phyloP scores from a whole-genome alignment of 345 rosid species.

The Nasturtium officinale region DNA sequence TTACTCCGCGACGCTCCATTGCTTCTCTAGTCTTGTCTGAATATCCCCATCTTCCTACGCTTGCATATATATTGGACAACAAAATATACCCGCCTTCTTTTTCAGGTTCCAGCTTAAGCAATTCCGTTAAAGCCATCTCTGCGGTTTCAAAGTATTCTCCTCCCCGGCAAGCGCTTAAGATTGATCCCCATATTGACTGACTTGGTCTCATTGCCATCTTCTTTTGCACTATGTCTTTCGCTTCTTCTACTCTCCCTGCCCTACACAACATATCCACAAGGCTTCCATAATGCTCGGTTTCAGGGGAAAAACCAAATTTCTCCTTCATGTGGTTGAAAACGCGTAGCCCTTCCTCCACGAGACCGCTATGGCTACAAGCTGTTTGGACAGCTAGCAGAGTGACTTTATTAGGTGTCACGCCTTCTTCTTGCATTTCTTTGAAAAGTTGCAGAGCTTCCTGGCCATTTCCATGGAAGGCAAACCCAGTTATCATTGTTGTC shows the following conservation, averaged over 20 bases:
- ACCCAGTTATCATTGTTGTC: constrained; percentile 67
- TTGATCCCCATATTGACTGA: constrained; percentile 60
- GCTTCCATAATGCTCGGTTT: constrained; percentile 58
- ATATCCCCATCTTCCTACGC: constrained; percentile 50
- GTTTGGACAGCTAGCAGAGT: constrained; percentile 55
- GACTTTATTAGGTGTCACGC: constrained; percentile 51
- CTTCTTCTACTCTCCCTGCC: constrained; percentile 56
- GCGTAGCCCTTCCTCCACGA: constrained; percentile 51
- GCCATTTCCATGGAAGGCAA: constrained; percentile 62
- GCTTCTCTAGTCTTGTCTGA: constrained; percentile 49
- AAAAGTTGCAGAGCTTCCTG: constrained; percentile 56
- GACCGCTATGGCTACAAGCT: constrained; percentile 61
- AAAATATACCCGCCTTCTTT: constrained; percentile 59
- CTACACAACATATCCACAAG: constrained; percentile 59
- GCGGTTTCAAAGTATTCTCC: constrained; percentile 54
- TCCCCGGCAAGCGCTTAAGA: constrained; percentile 50
- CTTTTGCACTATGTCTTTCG: constrained; percentile 45
- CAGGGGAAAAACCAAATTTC: constrained; percentile 51
- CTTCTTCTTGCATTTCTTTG: constrained; percentile 46
- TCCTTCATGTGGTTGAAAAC: constrained; percentile 51
- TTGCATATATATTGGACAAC: constrained; percentile 60
- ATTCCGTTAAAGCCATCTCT: constrained; percentile 51
- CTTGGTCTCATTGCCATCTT: constrained; percentile 59
- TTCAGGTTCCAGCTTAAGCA: constrained; percentile 61
- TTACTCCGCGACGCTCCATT: constrained; percentile 56